These are phyloP conservation scores for Solanum pennellii DNA, from an alignment of 257 asterid species.

Conservation along the genomic window DNA sequence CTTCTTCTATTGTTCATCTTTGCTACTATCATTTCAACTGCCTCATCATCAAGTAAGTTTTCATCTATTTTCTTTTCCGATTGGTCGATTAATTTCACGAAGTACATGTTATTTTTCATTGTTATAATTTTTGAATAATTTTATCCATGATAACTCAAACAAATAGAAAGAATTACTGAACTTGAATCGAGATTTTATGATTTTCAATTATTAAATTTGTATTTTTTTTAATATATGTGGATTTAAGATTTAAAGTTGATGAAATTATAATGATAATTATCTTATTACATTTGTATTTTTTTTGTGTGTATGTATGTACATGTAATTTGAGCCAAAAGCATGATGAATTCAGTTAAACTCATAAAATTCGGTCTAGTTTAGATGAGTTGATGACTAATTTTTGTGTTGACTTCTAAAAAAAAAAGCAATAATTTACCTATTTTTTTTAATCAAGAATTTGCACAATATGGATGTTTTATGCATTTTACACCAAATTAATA, in stretches of 20 bases:
- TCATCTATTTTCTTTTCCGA: no score
- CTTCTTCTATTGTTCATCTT: neutral
- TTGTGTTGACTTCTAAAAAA: neutral
- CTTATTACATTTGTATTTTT: neutral
- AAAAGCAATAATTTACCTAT: neutral
- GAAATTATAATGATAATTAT: no score
- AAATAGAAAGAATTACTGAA: accelerated
- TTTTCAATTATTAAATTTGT: neutral
- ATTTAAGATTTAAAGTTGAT: neutral
- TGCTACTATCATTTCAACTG: neutral
- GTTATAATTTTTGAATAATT: accelerated
- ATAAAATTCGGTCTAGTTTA: accelerated
- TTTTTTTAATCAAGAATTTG: neutral
- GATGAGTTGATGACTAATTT: neutral
- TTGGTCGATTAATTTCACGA: neutral
- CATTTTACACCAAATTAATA: neutral
- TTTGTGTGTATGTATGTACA: neutral
- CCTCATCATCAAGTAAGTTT: neutral
- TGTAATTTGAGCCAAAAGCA: accelerated
- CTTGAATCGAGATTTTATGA: neutral
- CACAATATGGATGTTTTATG: neutral
- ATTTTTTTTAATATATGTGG: accelerated
- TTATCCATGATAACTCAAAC: accelerated
- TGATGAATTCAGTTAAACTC: neutral
- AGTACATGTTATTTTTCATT: accelerated